A percentile compares a stretch with the other conserved stretches of the same genome.
Evolutionary conservation across 257 asterid genomes (phyloP).

Genomic region (Lycium ferocissimum): DNA sequence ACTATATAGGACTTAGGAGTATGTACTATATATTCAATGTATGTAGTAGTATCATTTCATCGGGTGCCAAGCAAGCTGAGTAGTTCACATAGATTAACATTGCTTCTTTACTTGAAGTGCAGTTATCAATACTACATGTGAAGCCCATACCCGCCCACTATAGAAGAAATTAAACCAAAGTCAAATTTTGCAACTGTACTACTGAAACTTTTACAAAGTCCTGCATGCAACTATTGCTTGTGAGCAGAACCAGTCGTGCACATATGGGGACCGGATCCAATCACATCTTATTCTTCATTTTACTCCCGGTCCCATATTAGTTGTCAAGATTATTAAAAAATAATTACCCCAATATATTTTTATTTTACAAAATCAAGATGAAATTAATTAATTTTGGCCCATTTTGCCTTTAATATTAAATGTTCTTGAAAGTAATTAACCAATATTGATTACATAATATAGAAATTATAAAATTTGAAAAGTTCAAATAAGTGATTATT

Average conservation of each 20-base stretch:
- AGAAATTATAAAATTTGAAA: too few species aligned
- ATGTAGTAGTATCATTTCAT: not conserved
- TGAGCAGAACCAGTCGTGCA: conserved; percentile 21
- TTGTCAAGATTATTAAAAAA: too few species aligned
- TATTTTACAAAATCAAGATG: too few species aligned
- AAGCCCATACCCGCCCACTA: conserved; percentile 16
- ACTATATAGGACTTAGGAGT: not conserved
- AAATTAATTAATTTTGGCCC: too few species aligned
- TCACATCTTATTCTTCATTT: not conserved
- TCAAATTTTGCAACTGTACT: conserved; percentile 1
- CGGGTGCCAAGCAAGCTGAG: not conserved
- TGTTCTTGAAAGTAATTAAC: too few species aligned
- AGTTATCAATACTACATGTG: conserved; percentile 17
- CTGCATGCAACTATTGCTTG: not conserved
- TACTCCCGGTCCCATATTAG: too few species aligned
- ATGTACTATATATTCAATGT: not conserved
- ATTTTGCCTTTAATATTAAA: too few species aligned
- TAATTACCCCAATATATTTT: too few species aligned
- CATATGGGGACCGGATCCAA: not conserved
- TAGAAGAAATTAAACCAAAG: not conserved
- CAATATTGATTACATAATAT: too few species aligned
- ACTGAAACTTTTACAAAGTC: conserved; percentile 11
- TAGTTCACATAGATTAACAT: not conserved
- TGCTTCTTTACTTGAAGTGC: not conserved
- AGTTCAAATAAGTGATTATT: too few species aligned